Evolutionary conservation across 2,329 filamentous ascomycete genomes (phyloP), one percentile per base, ranked within the genome.

Genomic region (Ascochyta viciae-villosae): DNA sequence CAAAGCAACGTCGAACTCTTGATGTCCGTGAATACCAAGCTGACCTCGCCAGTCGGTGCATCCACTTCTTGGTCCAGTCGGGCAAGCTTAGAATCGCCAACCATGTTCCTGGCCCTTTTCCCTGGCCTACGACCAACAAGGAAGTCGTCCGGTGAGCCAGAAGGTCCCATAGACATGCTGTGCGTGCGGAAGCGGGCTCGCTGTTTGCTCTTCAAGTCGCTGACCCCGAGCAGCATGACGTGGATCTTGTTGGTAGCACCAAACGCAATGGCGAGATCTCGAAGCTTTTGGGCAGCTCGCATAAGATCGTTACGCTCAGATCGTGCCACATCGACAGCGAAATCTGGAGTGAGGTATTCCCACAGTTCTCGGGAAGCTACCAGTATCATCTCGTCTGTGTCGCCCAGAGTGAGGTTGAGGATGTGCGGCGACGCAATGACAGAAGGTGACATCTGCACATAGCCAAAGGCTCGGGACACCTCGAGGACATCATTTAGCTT

Each of bases 11-110:
- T 99, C 23, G 94, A 98, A 78, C 94, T 96, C 82, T 98, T 98
- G 83, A 99, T 99, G 79, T 99, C 95, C 0, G 95, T 99, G 74
- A 99, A 99, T 45, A 96, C 92, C 70, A 99, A 92, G 38, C 92
- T 90, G 44, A 98, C 87, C 68, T 96, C 91, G 42, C 94, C 94
- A 1, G 88, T 91, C 0, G 95, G 95, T 12, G 95, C 91, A 58
- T 94, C 90, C 45, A 98, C 93, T 77, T 96, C 94, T 49, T 90
- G 88, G 63, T 95, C 92, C 27, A 98, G 87, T 43, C 94, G 87
- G 55, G 91, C 90, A 50, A 99, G 85, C 50, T 89, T 91, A 23
- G 92, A 96, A 74, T 98, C 92, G 51, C 90, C 87, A n/a, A 85
- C 82, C 56, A 65, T 46, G 64, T 87, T 85, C 57, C 82, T 78